Conservation (phyloP, 2,329 filamentous ascomycete genomes). For the Talaromyces marneffei region DNA sequence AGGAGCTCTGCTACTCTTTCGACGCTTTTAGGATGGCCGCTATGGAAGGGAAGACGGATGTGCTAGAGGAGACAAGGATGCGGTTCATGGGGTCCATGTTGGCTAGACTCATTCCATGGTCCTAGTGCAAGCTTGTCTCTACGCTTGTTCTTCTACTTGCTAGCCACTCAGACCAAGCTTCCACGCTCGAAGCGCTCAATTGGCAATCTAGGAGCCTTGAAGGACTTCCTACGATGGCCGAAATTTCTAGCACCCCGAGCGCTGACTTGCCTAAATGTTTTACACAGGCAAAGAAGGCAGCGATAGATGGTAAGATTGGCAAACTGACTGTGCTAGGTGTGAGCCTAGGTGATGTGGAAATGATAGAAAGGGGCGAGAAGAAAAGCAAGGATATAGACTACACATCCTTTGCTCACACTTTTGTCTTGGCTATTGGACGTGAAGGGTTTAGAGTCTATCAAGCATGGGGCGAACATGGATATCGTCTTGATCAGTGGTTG, state of each 20-base stretch:
- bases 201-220: not conserved
- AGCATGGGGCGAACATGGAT: not conserved
- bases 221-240: not conserved
- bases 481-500: not conserved
- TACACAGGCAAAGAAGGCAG: not conserved
- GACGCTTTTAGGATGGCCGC: not conserved
- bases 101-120: not conserved
- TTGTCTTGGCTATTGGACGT: not conserved
- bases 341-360: not conserved
- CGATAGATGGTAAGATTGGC: not conserved
- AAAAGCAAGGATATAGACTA: not conserved
- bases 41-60: not conserved
- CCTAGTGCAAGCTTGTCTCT: not conserved
- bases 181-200: not conserved
- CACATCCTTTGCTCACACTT: not conserved
- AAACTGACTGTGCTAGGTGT: not conserved
- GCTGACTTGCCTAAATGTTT: not conserved
- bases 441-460: not conserved
- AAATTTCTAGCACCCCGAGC: not conserved
- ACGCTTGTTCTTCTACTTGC: not conserved
- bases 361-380: not conserved
- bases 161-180: not conserved
- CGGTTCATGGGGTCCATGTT: not conserved
- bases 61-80: not conserved
- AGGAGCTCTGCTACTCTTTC: not conserved